Base-by-base conservation (phyloP, 2,329 filamentous ascomycete species). In the Colletotrichum camelliae region DNA sequence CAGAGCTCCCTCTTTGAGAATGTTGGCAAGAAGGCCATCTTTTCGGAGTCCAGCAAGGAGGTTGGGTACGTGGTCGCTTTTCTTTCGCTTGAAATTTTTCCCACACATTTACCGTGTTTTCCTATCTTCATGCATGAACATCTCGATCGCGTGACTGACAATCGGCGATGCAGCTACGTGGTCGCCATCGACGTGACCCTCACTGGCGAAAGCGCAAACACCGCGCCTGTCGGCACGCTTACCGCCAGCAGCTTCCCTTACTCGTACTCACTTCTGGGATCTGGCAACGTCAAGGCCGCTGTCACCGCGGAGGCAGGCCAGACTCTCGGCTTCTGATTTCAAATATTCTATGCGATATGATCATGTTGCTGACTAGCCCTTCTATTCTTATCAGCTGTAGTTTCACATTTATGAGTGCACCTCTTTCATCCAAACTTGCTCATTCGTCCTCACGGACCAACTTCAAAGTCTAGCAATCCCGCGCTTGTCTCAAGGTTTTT, bases 211-310 rank as follows among this genome's bases (percentile, higher is more conserved):
- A 85, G 83, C 35, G 80, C 80, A 21, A 90, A 90, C 81, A 82
- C 85, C 24, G 90, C 89, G 1, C 85, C 85, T 2, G 79, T 81
- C 48, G 87, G 88, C 35, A 88, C 86, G 5, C 82, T 90, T 18
- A 88, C 81, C 33, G 83, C 82, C 13, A 84, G 90, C 13, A 87
- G 87, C 1, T 92, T 91, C 80, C 79, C 80, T 27, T 91, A 91
- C 81, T 83, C 81, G 9, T 81, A 87, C 71, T 65, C 65, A 1
- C 77, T 77, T 4, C 79, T 91, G 29, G 88, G 87, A 1, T 86
- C 86, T 1, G 82, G 76, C 8, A 86, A 82, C 29, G 86, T 90
- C 29, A 83, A 86, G 79, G 81, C 78, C 35, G 82, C 84, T 12
- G 84, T 89, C 21, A 79, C 79, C 2, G 78, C 78, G 52, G 81